Percentiles rank a stretch among this genome's conserved stretches.
These are phyloP conservation scores for Tilletia indica DNA, from an alignment of 1,284 basidiomycete species.

Conservation along the genomic window DNA sequence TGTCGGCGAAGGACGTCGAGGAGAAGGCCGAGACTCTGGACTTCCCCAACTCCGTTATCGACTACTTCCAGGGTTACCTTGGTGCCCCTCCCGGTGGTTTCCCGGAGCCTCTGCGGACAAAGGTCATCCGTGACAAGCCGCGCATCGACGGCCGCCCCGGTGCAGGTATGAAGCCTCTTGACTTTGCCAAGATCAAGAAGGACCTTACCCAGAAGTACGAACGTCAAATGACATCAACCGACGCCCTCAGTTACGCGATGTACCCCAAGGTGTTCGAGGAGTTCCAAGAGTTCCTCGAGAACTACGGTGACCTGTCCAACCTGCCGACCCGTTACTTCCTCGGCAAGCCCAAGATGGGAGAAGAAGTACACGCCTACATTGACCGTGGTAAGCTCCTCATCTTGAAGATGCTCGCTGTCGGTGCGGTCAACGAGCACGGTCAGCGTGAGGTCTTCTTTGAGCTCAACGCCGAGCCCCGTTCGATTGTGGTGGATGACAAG, in stretches of 20 bases:
- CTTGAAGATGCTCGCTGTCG: constrained; percentile 90
- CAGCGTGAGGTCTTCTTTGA: constrained; percentile 98
- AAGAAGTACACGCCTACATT: constrained; percentile 95
- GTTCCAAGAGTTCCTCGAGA: constrained; percentile 88
- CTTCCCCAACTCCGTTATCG: constrained; percentile 74
- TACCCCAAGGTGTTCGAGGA: constrained; percentile 97
- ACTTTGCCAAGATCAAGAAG: constrained; percentile 93
- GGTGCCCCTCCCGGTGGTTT: constrained; percentile 78
- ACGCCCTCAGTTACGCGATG: constrained; percentile 94
- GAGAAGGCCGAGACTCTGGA: constrained; percentile 84
- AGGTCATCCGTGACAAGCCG: constrained; percentile 89
- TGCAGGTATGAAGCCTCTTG: constrained; percentile 76
- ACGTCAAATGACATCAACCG: constrained; percentile 75
- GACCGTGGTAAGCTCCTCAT: constrained; percentile 94
- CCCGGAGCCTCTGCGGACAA: constrained; percentile 89
- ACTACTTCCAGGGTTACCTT: constrained; percentile 73
- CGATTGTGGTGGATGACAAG: constrained; percentile 78
- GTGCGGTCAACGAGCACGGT: constrained; percentile 84
- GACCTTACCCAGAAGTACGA: constrained; percentile 92
- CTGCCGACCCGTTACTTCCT: constrained; percentile 97
- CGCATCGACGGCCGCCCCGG: constrained; percentile 92
- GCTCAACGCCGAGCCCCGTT: constrained; percentile 56
- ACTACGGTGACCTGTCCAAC: constrained; percentile 79
- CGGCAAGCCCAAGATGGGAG: constrained; percentile 81
- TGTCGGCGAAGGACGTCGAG: constrained; percentile 81